Base-by-base conservation (phyloP, 495 filamentous ascomycete genomes). In the Sphaerosporella brunnea region DNA sequence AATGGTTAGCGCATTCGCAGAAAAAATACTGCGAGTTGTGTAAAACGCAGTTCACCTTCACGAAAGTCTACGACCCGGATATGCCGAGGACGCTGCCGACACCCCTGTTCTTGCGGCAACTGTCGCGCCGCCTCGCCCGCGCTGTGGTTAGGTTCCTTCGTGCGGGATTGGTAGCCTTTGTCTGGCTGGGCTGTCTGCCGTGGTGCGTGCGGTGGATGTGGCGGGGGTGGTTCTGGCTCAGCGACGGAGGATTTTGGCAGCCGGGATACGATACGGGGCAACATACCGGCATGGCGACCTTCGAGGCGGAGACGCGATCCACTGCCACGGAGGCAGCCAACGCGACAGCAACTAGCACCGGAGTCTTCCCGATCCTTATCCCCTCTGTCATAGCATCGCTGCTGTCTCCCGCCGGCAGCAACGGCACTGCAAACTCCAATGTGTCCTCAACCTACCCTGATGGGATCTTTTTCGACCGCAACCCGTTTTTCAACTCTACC, bases 21-120 rank as follows among this genome's bases (percentile, higher is more conserved):
- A 96, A 95, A 74, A 95, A 95, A 63, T 80, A 96, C 70, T 99
- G 90, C 68, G 90, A 99, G 69, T 76, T 99, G 13, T 99, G 90
- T 75, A 96, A 96, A 64, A 99, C 92, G 18, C 77, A 84, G 0
- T 99, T 95, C 62, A 80, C 82, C 30, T 99, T 99, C 64, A 99
- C 90, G 19, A 96, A 99, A 60, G 73, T 99, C 7, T 99, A 99
- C 68, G 73, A 84, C 50, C 83, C 84, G 7, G 69, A 85, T 51
- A 99, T 96, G 92, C 90, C 90, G 2, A 72, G 74, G 37, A 71
- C 69, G 8, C 71, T 99, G 30, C 92, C 90, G 0, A 67, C 77
- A 13, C 72, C 76, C 23, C 68, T 99, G 49, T 93, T 96, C 60
- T 48, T 84, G 47, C 74, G 74, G 45, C 81, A 85, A 59, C 74